Percentiles rank a stretch among this genome's conserved stretches.
Evolutionary conservation across 169 alveolate species (phyloP).

Genomic region (Plasmodium vinckei): DNA sequence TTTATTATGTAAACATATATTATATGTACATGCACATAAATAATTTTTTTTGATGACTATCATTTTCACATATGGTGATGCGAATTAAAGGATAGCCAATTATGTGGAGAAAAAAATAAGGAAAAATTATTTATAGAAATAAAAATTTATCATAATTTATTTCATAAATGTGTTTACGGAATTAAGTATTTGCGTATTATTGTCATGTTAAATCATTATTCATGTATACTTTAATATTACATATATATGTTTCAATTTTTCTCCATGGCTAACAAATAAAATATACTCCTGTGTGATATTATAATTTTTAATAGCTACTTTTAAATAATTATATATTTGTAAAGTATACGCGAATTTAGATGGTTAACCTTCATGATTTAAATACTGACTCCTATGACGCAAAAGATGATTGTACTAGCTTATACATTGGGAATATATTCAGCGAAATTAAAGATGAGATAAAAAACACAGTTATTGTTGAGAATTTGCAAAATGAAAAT

Average conservation of each 20-base stretch:
- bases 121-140: slow-evolving; percentile 25
- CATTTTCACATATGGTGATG: too few species aligned
- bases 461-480: slow-evolving; percentile 29
- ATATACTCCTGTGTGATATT: background rate
- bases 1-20: too few species aligned
- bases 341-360: slow-evolving; percentile 11
- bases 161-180: too few species aligned
- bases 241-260: background rate
- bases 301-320: background rate
- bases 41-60: too few species aligned
- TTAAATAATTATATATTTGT: slow-evolving; percentile 1
- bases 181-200: background rate
- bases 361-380: slow-evolving; percentile 47
- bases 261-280: too few species aligned
- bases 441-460: slow-evolving; percentile 74
- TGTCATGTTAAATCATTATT: background rate
- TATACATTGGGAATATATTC: slow-evolving; percentile 59
- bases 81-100: too few species aligned
- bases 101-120: slow-evolving; percentile 1
- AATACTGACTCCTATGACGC: slow-evolving; percentile 40
- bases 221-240: background rate
- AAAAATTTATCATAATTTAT: too few species aligned
- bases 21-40: too few species aligned
- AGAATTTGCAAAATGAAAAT: background rate
- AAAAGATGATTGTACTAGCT: slow-evolving; percentile 25